Conservation (phyloP, 192 early-diverging fungal species). For the Backusella parvicylindrica region DNA sequence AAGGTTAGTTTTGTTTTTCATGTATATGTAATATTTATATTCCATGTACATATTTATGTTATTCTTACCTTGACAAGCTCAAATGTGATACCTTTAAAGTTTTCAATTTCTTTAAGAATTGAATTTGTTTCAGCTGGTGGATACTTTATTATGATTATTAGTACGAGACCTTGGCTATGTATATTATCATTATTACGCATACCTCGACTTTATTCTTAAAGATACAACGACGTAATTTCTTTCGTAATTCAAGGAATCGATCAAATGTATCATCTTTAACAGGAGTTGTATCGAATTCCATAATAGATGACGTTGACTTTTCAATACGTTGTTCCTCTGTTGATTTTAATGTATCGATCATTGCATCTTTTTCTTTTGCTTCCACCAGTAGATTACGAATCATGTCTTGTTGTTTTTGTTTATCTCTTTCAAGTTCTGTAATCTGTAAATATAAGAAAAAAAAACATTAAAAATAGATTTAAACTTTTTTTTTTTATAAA, state of each 20-base stretch:
- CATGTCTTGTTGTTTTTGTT: conserved; percentile 5
- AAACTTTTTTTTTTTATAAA: not conserved
- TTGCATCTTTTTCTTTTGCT: not conserved
- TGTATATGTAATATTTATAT: not conserved
- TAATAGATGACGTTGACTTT: not conserved
- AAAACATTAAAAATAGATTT: not conserved
- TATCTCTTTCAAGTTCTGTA: conserved; percentile 29
- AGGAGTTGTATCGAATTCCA: not conserved
- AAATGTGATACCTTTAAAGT: conserved; percentile 29
- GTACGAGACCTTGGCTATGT: not conserved
- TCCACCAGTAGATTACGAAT: not conserved
- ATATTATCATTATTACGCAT: not conserved
- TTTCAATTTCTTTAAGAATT: conserved; percentile 31
- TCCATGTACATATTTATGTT: not conserved
- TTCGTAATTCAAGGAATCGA: conserved; percentile 30
- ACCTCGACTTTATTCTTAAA: conserved; percentile 21
- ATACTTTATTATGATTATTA: not conserved
- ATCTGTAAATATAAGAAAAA: conserved; percentile 11
- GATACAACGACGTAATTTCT: conserved; percentile 21
- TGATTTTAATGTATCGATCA: not conserved
- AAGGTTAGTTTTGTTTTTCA: not conserved
- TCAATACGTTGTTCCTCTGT: not conserved
- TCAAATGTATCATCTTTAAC: not conserved
- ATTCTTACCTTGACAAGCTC: conserved; percentile 32
- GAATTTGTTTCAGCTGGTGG: not conserved